These are phyloP conservation scores for Aspergillus bridgeri DNA, from an alignment of 495 filamentous ascomycete species.

Conservation along the genomic window DNA sequence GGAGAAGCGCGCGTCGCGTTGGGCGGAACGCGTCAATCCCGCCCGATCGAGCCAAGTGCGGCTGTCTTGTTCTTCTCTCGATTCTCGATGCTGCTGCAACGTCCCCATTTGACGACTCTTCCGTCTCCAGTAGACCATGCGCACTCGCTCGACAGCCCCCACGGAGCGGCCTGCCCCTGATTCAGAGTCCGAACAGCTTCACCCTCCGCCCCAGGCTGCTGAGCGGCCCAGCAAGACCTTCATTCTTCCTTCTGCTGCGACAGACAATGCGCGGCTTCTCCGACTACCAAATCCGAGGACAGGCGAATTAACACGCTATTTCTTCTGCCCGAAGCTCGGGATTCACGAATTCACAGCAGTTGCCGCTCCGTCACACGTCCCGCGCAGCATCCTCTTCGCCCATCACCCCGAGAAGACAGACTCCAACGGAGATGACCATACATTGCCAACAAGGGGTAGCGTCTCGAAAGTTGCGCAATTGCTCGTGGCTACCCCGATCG, in stretches of 20 bases:
- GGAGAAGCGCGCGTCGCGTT: conserved; percentile 31
- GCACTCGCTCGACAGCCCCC: conserved; percentile 28
- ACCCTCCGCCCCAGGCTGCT: background rate
- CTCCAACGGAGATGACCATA: background rate
- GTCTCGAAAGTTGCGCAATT: conserved; percentile 63
- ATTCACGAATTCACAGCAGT: conserved; percentile 86
- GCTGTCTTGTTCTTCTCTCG: background rate
- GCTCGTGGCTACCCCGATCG: conserved; percentile 77
- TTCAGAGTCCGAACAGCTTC: conserved; percentile 6
- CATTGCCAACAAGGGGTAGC: conserved; percentile 12
- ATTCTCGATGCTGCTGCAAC: too few species aligned
- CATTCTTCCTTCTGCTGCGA: conserved; percentile 69
- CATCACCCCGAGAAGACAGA: conserved; percentile 17
- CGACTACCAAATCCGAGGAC: conserved; percentile 78
- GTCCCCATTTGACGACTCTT: background rate
- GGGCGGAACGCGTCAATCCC: conserved; percentile 18
- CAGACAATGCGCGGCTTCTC: conserved; percentile 63
- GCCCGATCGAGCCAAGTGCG: background rate
- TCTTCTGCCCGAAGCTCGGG: conserved; percentile 73
- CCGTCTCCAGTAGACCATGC: conserved; percentile 16
- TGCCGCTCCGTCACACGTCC: conserved; percentile 47
- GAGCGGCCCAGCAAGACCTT: conserved; percentile 63
- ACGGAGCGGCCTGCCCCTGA: conserved; percentile 14
- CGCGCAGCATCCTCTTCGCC: conserved; percentile 37
- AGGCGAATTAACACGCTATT: conserved; percentile 61